A percentile compares a stretch with the other conserved stretches of the same genome.
phyloP scores from a whole-genome alignment of 345 rosid genomes.

The Brassica nigra region DNA sequence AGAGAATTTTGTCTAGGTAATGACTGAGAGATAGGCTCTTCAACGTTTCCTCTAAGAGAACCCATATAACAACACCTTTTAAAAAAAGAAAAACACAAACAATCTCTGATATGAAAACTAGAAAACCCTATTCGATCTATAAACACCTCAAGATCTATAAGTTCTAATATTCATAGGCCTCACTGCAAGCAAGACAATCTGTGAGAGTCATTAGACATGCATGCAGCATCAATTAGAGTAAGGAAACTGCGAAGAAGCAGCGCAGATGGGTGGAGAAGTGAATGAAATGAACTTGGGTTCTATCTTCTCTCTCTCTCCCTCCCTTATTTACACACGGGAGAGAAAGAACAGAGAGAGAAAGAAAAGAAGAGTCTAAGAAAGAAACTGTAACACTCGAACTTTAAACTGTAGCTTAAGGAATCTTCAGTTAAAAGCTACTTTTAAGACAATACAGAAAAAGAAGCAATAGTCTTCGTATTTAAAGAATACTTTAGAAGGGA shows the following conservation, averaged over 20 bases:
- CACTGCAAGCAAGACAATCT: too few relatives aligned
- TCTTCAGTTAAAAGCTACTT: constrained; percentile 22
- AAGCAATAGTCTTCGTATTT: neutral
- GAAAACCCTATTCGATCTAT: neutral
- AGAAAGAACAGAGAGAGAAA: constrained; percentile 20
- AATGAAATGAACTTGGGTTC: neutral
- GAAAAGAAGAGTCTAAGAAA: constrained; percentile 14
- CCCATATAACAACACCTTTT: constrained; percentile 6
- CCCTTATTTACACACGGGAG: constrained; percentile 1
- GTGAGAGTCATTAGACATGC: too few relatives aligned
- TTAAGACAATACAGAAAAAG: neutral
- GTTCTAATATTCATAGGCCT: too few relatives aligned
- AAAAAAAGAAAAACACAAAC: neutral
- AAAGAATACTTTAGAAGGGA: neutral
- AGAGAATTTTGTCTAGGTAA: constrained; percentile 52
- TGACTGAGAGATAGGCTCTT: constrained; percentile 32
- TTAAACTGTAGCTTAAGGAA: constrained; percentile 15
- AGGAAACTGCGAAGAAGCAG: too few relatives aligned
- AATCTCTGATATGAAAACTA: neutral
- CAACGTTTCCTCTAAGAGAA: constrained; percentile 36
- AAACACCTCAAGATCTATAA: neutral
- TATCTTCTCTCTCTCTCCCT: neutral
- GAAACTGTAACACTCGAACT: constrained; percentile 28
- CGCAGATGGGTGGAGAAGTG: neutral
- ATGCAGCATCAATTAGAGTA: too few relatives aligned